Evolutionary conservation across 495 filamentous ascomycete species (phyloP), one percentile per base, ranked within the genome.

Genomic region (Podospora australis): DNA sequence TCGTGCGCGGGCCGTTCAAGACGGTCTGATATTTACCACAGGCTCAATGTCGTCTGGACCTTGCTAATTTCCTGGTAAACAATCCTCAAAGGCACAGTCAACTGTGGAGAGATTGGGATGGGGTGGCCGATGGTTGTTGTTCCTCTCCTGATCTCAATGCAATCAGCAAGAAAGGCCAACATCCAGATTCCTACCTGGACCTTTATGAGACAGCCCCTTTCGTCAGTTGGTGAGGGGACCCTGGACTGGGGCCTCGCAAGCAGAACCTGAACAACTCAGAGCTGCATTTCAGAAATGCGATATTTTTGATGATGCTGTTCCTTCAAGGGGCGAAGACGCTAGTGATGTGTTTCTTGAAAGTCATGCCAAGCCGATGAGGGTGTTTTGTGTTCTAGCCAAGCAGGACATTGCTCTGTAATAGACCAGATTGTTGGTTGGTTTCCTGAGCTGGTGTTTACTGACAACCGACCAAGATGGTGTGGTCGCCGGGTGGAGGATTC

Each of bases 301-400:
- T 20, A 41, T 41, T 20, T 36, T 30, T 28, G 41, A 35, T 38
- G 22, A 44, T 23, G 22, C 26, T 32, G 26, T 32, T 38, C 39
- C 45, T 44, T 44, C 51, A 39, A 42, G 51, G 50, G 50, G 44
- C 32, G 21, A 17, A 44, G 28, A 38, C 44, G 44, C 50, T 42
- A n/a, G n/a, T n/a, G 9, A 14, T 25, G 23, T 23, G 13, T 30
- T 6, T 30, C 6, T 13, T 30, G 26, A 13, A 6, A 13, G 8
- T n/a, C 17, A 30, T 19, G 50, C 50, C 50, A 53, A 53, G 50
- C 21, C 8, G 20, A 24, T 14, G 20, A 41, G 30, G 49, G 32
- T 34, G 24, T 21, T 24, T n/a, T n/a, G n/a, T n/a, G n/a, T n/a
- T n/a, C n/a, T n/a, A n/a, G n/a, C n/a, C n/a, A n/a, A n/a, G n/a